A percentile compares a stretch with the other conserved stretches of the same genome.
phyloP scores from a whole-genome alignment of 2,329 filamentous ascomycete genomes.

The Botrytis squamosa region DNA sequence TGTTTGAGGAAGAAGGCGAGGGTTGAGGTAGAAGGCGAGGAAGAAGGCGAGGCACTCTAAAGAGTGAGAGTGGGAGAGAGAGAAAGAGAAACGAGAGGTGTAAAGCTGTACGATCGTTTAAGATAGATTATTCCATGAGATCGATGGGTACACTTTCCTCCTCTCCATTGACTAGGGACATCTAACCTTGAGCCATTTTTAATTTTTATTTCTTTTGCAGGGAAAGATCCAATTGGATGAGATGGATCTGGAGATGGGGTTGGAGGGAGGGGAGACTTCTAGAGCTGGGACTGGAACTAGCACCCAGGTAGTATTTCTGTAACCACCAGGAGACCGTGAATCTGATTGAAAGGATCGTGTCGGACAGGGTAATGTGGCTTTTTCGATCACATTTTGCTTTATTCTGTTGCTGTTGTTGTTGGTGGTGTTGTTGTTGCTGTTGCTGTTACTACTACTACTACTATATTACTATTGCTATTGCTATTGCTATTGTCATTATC shows the following conservation, averaged over 20 bases:
- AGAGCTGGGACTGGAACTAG: conserved; percentile 2
- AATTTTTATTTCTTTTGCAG: not conserved
- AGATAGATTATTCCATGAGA: conserved; percentile 1
- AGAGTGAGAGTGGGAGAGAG: not conserved
- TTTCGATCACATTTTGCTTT: not conserved
- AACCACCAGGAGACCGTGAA: not conserved
- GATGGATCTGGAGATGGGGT: not conserved
- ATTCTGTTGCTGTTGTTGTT: not conserved
- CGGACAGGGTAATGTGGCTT: not conserved
- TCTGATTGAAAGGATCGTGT: conserved; percentile 5
- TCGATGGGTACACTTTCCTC: not conserved
- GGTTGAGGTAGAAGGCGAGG: too few species aligned
- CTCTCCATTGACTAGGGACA: not conserved
- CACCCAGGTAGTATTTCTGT: not conserved
- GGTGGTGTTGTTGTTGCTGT: too few species aligned
- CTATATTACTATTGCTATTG: too few species aligned
- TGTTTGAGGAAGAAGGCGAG: too few species aligned
- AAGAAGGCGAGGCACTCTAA: not conserved
- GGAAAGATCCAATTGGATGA: conserved; percentile 1
- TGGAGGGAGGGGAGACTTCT: not conserved
- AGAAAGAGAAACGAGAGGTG: not conserved
- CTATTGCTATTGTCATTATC: too few species aligned
- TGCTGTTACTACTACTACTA: too few species aligned
- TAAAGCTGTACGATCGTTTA: not conserved
- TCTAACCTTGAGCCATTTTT: not conserved